These are phyloP conservation scores for Saccharata proteae DNA, from an alignment of 2,329 filamentous ascomycete species.

Conservation along the genomic window DNA sequence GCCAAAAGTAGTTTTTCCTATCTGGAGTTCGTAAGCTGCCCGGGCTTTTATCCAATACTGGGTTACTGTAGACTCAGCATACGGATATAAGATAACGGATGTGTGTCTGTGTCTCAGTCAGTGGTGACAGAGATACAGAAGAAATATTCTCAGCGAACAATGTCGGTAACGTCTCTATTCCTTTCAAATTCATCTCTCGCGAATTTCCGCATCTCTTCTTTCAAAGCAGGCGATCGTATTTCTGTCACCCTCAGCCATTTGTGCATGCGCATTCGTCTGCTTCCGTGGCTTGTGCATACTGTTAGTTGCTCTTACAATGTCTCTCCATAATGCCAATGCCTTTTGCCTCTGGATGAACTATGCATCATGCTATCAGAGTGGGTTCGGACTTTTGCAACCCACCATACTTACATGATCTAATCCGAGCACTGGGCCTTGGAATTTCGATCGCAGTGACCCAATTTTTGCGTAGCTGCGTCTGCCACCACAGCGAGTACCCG, in stretches of 20 bases:
- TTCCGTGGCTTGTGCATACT: slow-evolving; percentile 12
- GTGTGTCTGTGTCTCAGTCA: slow-evolving; percentile 22
- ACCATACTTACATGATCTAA: slow-evolving; percentile 21
- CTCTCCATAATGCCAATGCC: slow-evolving; percentile 34
- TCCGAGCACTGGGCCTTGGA: slow-evolving; percentile 18
- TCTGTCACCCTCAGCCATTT: slow-evolving; percentile 12
- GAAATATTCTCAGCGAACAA: slow-evolving; percentile 18
- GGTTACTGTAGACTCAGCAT: slow-evolving; percentile 8
- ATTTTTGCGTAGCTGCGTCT: slow-evolving; percentile 4
- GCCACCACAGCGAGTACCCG: too few relatives aligned
- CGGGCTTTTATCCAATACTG: background rate
- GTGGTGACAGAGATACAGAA: background rate
- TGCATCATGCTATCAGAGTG: background rate
- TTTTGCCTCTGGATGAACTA: slow-evolving; percentile 39
- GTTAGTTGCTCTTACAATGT: slow-evolving; percentile 31
- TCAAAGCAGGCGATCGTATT: slow-evolving; percentile 22
- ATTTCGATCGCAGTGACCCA: background rate
- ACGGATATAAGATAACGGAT: slow-evolving; percentile 38
- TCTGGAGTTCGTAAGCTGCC: slow-evolving; percentile 15
- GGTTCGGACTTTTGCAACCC: background rate
- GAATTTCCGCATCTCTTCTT: slow-evolving; percentile 34
- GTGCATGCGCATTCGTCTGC: background rate
- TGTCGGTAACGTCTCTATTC: slow-evolving; percentile 32
- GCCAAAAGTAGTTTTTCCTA: slow-evolving; percentile 39
- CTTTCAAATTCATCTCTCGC: slow-evolving; percentile 38